These are phyloP conservation scores for Ogataea ramenticola DNA, from an alignment of 805 yeast species.

Conservation along the genomic window DNA sequence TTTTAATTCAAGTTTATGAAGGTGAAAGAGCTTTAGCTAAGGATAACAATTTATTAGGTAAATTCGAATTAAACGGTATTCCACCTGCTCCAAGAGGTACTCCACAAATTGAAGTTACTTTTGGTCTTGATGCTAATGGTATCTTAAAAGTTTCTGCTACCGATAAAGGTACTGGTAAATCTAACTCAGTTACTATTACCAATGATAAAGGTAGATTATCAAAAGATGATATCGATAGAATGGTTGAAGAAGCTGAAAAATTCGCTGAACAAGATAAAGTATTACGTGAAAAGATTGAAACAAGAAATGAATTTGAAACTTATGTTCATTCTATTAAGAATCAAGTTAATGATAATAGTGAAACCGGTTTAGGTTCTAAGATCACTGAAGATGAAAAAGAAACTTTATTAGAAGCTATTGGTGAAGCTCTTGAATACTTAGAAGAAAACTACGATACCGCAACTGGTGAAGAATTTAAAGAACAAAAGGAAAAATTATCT, in stretches of 20 bases:
- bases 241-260: slow-evolving; percentile 97
- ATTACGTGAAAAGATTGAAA: slow-evolving; percentile 77
- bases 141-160: slow-evolving; percentile 79
- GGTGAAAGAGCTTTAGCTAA: slow-evolving; percentile 95
- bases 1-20: slow-evolving; percentile 86
- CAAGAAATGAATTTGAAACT: slow-evolving; percentile 83
- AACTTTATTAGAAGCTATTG: slow-evolving; percentile 76
- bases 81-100: slow-evolving; percentile 92
- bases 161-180: slow-evolving; percentile 92
- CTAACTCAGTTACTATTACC: slow-evolving; percentile 84
- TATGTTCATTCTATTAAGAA: slow-evolving; percentile 79
- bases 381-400: slow-evolving; percentile 89
- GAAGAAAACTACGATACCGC: slow-evolving; percentile 81
- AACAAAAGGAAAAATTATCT: slow-evolving; percentile 77
- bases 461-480: slow-evolving; percentile 87
- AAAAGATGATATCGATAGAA: slow-evolving; percentile 91
- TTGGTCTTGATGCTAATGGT: slow-evolving; percentile 82
- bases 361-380: slow-evolving; percentile 63
- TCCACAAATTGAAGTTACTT: slow-evolving; percentile 87
- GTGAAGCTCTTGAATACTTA: slow-evolving; percentile 60
- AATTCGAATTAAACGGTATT: slow-evolving; percentile 78
- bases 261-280: slow-evolving; percentile 86
- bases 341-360: slow-evolving; percentile 37
- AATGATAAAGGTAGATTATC: slow-evolving; percentile 93
- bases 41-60: slow-evolving; percentile 86